Base-by-base conservation (phyloP, 129 eudicot genomes). In the Silybum marianum region DNA sequence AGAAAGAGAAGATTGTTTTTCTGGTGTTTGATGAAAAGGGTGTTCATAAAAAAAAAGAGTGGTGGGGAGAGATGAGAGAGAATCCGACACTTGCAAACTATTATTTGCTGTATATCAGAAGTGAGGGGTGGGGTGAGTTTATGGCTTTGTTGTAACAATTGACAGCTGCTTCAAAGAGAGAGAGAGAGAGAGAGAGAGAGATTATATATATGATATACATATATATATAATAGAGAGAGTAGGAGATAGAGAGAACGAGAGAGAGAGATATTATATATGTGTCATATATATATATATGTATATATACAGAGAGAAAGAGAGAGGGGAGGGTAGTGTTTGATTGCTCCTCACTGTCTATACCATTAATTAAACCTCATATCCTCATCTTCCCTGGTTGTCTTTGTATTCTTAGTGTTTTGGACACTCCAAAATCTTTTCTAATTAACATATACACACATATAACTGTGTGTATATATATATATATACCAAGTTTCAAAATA, bases 1-100 rank as follows among this genome's bases (percentile, higher is more conserved):
- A 65, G 60, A 28, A 75, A 25, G 66, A 78, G 25, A 65, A 78
- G 74, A 11, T 11, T 11, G 39, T 14, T 75, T 81, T 34, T 19
- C 70, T 48, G 83, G 40, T 80, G 75, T 82, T 78, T 79, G 73
- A 69, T 58, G 79, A 28, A 74, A 77, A 54, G 75, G 66, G 74
- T 22, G 70, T n/a, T 79, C 75, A 82, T 54, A 84, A 82, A 80
- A 69, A 69, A 72, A 66, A 44, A 70, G 81, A 62, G 75, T 40
- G 81, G 81, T 38, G 79, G 84, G 66, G 72, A 68, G 77, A 73
- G 51, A 62, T 76, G 75, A 80, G 85, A 76, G 76, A 73, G 81
- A 83, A 86, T 89, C 90, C 88, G 98, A 94, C 97, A 90, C 90
- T 75, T 92, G 98, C 91, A 91, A 94, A 91, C 95, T 84, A 77